phyloP scores from a whole-genome alignment of 2,329 filamentous ascomycete species.

The Fusarium miscanthi region DNA sequence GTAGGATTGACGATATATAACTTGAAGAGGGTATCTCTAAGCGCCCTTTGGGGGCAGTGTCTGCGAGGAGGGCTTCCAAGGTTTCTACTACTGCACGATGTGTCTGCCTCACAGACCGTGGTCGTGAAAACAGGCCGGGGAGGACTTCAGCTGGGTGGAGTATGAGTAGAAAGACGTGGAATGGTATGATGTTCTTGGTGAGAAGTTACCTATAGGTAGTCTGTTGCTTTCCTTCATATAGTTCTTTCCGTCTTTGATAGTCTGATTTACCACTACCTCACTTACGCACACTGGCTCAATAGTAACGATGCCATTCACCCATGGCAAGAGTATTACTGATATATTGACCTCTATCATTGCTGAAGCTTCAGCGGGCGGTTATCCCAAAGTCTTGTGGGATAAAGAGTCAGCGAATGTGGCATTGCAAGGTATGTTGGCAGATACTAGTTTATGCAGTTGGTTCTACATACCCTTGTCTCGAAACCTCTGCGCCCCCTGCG shows the following conservation, averaged over 20 bases:
- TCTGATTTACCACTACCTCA: not conserved
- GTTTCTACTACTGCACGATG: not conserved
- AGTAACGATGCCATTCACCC: not conserved
- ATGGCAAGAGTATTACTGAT: not conserved
- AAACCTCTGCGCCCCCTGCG: slow-evolving; percentile 30
- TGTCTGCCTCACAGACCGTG: slow-evolving; percentile 2
- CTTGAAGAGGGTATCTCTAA: not conserved
- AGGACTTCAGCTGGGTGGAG: slow-evolving; percentile 28
- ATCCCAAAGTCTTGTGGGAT: not conserved
- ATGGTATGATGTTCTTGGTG: not conserved
- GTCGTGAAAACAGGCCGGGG: slow-evolving; percentile 16
- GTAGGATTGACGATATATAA: slow-evolving; percentile 31
- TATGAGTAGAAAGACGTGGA: not conserved
- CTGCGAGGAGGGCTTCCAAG: slow-evolving; percentile 13
- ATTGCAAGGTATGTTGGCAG: slow-evolving; percentile 1
- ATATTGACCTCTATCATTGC: not conserved
- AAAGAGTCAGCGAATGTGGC: not conserved
- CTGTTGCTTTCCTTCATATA: not conserved
- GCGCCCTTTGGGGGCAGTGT: slow-evolving; percentile 21
- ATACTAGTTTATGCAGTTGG: slow-evolving; percentile 19
- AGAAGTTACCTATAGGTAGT: not conserved
- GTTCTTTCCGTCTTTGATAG: slow-evolving; percentile 2
- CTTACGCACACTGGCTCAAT: not conserved
- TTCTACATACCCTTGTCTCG: slow-evolving; percentile 15
- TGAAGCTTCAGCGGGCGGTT: not conserved